A percentile compares a stretch with the other conserved stretches of the same genome.
Conservation (phyloP, 345 rosid species). For the Geranium rotundifolium region DNA sequence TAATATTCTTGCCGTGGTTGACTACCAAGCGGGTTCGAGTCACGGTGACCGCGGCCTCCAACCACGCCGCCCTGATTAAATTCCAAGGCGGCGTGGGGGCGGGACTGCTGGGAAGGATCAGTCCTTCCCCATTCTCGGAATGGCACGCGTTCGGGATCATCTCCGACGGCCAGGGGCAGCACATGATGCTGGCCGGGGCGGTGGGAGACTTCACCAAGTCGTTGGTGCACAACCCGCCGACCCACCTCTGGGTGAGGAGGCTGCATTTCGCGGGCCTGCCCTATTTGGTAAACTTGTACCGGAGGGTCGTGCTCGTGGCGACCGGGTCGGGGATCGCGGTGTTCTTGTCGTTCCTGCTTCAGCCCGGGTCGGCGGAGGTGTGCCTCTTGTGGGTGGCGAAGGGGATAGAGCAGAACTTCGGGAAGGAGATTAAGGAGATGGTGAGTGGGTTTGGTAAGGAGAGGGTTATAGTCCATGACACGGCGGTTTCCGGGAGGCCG, state of each 20-base stretch:
- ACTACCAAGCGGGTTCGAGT: constrained; percentile 59
- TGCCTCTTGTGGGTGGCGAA: constrained; percentile 73
- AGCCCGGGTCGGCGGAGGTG: constrained; percentile 42
- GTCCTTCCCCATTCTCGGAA: constrained; percentile 82
- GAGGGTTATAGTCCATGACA: constrained; percentile 61
- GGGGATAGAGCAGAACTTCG: constrained; percentile 70
- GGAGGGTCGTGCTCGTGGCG: constrained; percentile 65
- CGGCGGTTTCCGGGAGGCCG: constrained; percentile 51
- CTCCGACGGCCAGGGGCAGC: constrained; percentile 55
- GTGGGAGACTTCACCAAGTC: constrained; percentile 81
- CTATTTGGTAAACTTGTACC: constrained; percentile 59
- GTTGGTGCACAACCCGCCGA: constrained; percentile 48
- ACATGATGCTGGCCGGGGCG: constrained; percentile 88
- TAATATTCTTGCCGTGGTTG: constrained; percentile 63
- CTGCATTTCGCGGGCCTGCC: constrained; percentile 77
- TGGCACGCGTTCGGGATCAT: constrained; percentile 96
- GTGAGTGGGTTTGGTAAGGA: constrained; percentile 38
- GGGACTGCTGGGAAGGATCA: constrained; percentile 76
- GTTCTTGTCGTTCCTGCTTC: constrained; percentile 64
- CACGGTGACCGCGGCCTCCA: constrained; percentile 41
- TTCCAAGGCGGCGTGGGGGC: constrained; percentile 60
- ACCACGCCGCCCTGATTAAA: constrained; percentile 65
- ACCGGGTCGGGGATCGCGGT: constrained; percentile 85
- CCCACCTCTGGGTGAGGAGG: constrained; percentile 67
- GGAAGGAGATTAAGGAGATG: constrained; percentile 46